Evolutionary conservation across 495 filamentous ascomycete species (phyloP).

Genomic region (Thermothielavioides terrestris): DNA sequence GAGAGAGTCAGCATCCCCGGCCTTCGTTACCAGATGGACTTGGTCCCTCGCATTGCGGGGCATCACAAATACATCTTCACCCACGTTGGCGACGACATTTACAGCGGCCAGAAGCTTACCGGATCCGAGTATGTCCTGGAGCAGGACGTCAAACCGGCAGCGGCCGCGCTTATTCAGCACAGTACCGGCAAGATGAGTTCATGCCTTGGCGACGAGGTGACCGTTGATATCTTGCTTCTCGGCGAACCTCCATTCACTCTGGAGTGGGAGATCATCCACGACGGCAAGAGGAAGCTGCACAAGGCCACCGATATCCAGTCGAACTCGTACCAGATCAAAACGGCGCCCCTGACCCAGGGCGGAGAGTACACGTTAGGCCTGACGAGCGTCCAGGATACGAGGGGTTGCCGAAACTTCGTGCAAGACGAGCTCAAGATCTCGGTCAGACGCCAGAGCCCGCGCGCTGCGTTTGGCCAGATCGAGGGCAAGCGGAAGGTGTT

Average conservation of each 20-base stretch:
- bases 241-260: constrained; percentile 83
- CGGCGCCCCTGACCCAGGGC: constrained; percentile 60
- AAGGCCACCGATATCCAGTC: constrained; percentile 53
- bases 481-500: constrained; percentile 64
- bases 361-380: constrained; percentile 83
- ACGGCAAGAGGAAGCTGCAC: constrained; percentile 67
- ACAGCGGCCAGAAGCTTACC: constrained; percentile 51
- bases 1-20: constrained; percentile 47
- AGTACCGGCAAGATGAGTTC: constrained; percentile 45
- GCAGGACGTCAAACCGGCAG: constrained; percentile 87
- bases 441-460: constrained; percentile 78
- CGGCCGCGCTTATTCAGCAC: constrained; percentile 63
- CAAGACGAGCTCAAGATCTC: constrained; percentile 74
- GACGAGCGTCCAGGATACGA: constrained; percentile 74
- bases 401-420: constrained; percentile 73
- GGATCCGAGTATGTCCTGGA: constrained; percentile 53
- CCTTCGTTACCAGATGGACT: constrained; percentile 68
- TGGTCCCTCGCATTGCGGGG: constrained; percentile 74
- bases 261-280: constrained; percentile 90
- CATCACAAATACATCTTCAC: constrained; percentile 80
- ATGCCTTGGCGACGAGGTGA: constrained; percentile 74
- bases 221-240: constrained; percentile 60
- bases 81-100: constrained; percentile 71
- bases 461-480: constrained; percentile 70
- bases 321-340: constrained; percentile 58